Percentiles rank a stretch among this genome's conserved stretches.
These are phyloP conservation scores for Hortiboletus campestris DNA, from an alignment of 768 basidiomycete species.

Conservation along the genomic window DNA sequence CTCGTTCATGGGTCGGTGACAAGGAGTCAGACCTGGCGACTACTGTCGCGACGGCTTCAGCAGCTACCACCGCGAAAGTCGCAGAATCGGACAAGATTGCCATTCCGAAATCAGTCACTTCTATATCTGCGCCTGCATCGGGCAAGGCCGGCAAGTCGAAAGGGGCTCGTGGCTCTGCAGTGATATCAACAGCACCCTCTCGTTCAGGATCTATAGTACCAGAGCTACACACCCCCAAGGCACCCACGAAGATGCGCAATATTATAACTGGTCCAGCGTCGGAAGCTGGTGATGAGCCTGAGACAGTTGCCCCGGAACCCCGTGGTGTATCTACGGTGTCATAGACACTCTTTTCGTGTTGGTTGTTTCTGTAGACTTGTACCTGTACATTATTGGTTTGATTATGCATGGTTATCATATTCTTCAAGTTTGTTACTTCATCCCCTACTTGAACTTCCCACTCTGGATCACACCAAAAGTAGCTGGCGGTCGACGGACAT, in stretches of 20 bases:
- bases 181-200: constrained; percentile 53
- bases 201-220: constrained; percentile 54
- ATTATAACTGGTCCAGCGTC: constrained; percentile 51
- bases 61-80: constrained; percentile 27
- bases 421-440: constrained; percentile 3
- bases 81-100: constrained; percentile 29
- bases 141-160: constrained; percentile 45
- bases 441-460: not conserved
- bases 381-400: constrained; percentile 12
- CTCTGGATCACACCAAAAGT: no score
- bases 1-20: constrained; percentile 79
- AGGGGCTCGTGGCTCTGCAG: constrained; percentile 35
- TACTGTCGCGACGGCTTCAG: constrained; percentile 28
- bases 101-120: constrained; percentile 39
- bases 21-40: constrained; percentile 69
- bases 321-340: constrained; percentile 15
- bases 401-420: constrained; percentile 8
- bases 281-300: constrained; percentile 51
- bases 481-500: not conserved
- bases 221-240: constrained; percentile 44
- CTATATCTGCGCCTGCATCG: constrained; percentile 46
- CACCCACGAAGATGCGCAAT: constrained; percentile 67
- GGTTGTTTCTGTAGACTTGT: not conserved
- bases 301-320: constrained; percentile 29
- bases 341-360: constrained; percentile 14